phyloP scores from a whole-genome alignment of 495 filamentous ascomycete species.

The Aspergillus conjunctus region DNA sequence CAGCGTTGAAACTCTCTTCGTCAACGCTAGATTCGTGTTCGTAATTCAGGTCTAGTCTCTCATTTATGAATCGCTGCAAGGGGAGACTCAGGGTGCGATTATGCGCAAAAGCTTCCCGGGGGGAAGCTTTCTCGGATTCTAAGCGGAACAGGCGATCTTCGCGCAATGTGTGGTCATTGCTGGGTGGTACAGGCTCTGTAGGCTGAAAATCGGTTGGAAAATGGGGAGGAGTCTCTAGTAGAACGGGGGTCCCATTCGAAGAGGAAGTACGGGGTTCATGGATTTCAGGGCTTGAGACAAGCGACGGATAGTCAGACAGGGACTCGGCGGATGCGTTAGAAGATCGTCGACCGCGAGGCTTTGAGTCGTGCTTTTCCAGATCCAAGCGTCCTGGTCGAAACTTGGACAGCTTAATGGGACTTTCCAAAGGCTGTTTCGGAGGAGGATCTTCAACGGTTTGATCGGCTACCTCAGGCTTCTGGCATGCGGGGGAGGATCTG shows the following conservation, averaged over 20 bases:
- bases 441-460: slow-evolving; percentile 8
- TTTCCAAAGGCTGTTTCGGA: slow-evolving; percentile 39
- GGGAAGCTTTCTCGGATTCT: slow-evolving; percentile 32
- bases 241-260: slow-evolving; percentile 31
- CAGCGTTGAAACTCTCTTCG: slow-evolving; percentile 10
- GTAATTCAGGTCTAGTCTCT: slow-evolving; percentile 39
- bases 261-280: slow-evolving; percentile 35
- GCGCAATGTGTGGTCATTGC: slow-evolving; percentile 37
- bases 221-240: slow-evolving; percentile 34
- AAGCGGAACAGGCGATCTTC: slow-evolving; percentile 38
- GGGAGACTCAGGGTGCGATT: slow-evolving; percentile 44
- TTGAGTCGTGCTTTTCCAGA: slow-evolving; percentile 29
- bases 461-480: slow-evolving; percentile 1
- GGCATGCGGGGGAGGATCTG: not conserved
- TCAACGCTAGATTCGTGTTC: slow-evolving; percentile 21
- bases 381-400: slow-evolving; percentile 29
- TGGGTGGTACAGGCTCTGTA: slow-evolving; percentile 22
- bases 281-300: slow-evolving; percentile 38
- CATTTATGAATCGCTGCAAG: slow-evolving; percentile 50
- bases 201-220: slow-evolving; percentile 24
- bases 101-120: slow-evolving; percentile 29
- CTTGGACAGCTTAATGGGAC: slow-evolving; percentile 46
- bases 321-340: slow-evolving; percentile 42
- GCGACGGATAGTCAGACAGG: slow-evolving; percentile 40
- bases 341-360: slow-evolving; percentile 29